These are phyloP conservation scores for Vicia villosa DNA, from an alignment of 306 rosid genomes.

Conservation along the genomic window DNA sequence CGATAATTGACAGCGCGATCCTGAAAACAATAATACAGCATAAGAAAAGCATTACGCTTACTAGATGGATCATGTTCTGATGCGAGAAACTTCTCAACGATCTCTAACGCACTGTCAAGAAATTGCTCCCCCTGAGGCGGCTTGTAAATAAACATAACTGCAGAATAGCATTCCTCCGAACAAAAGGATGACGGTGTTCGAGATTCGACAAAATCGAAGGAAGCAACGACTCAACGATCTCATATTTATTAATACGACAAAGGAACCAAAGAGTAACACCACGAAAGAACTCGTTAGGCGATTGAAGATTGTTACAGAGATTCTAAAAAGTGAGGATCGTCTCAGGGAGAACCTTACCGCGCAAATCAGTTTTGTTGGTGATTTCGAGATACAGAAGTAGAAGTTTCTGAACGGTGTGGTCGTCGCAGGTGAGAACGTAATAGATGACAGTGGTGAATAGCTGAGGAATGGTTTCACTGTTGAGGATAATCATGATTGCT, in stretches of 20 bases:
- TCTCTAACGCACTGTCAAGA: slow-evolving; percentile 81
- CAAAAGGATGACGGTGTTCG: slow-evolving; percentile 91
- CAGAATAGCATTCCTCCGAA: slow-evolving; percentile 82
- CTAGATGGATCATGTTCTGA: slow-evolving; percentile 81
- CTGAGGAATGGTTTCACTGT: slow-evolving; percentile 89
- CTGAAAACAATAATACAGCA: slow-evolving; percentile 87
- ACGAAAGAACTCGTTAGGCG: slow-evolving; percentile 90
- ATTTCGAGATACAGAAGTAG: slow-evolving; percentile 93
- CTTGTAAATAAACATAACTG: slow-evolving; percentile 81
- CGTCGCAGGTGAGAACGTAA: slow-evolving; percentile 91
- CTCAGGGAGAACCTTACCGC: slow-evolving; percentile 86
- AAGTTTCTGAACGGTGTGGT: slow-evolving; percentile 93
- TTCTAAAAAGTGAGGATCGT: slow-evolving; percentile 97
- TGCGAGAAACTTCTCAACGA: slow-evolving; percentile 70
- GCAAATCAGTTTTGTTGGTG: slow-evolving; percentile 86
- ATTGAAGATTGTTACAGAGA: slow-evolving; percentile 89
- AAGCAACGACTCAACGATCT: slow-evolving; percentile 85
- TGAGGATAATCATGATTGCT: slow-evolving; percentile 86
- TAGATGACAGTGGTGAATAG: slow-evolving; percentile 91
- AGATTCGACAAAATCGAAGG: slow-evolving; percentile 84
- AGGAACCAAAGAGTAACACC: slow-evolving; percentile 90
- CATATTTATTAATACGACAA: slow-evolving; percentile 82
- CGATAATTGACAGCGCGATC: slow-evolving; percentile 81
- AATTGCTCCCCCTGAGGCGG: slow-evolving; percentile 86
- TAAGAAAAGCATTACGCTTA: slow-evolving; percentile 91